Evolutionary conservation across 2,329 filamentous ascomycete species (phyloP).

Genomic region (Apiospora hydei): DNA sequence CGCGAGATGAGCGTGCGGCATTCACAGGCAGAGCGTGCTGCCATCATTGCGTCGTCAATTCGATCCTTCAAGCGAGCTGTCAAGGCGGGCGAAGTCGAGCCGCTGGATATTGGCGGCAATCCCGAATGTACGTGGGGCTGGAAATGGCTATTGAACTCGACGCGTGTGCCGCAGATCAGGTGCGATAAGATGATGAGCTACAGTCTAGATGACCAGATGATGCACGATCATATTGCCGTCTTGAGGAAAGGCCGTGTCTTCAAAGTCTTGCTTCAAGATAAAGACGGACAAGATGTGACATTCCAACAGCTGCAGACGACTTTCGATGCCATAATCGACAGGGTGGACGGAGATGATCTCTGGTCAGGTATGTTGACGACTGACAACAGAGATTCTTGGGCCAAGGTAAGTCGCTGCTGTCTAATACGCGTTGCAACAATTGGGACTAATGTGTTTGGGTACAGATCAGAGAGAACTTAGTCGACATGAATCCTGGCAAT

Average conservation of each 20-base stretch:
- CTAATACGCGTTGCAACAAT: background rate
- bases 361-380: conserved; percentile 26
- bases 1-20: conserved; percentile 17
- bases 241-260: conserved; percentile 27
- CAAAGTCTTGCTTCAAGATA: conserved; percentile 27
- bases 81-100: conserved; percentile 23
- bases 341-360: conserved; percentile 20
- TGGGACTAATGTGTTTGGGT: conserved; percentile 19
- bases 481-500: conserved; percentile 20
- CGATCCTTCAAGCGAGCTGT: conserved; percentile 22
- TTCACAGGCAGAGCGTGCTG: conserved; percentile 26
- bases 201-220: conserved; percentile 17
- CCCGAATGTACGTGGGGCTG: conserved; percentile 26
- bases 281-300: conserved; percentile 24
- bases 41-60: conserved; percentile 23
- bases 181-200: conserved; percentile 26
- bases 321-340: conserved; percentile 20
- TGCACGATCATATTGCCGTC: conserved; percentile 23
- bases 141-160: conserved; percentile 27
- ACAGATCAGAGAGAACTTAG: conserved; percentile 26
- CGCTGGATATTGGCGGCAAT: conserved; percentile 21
- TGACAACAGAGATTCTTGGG: conserved; percentile 27
- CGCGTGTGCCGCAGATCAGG: conserved; percentile 25
- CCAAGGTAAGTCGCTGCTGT: conserved; percentile 13
- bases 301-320: conserved; percentile 23